phyloP scores from a whole-genome alignment of 2,329 filamentous ascomycete species.

The Fusarium nisikadoi region DNA sequence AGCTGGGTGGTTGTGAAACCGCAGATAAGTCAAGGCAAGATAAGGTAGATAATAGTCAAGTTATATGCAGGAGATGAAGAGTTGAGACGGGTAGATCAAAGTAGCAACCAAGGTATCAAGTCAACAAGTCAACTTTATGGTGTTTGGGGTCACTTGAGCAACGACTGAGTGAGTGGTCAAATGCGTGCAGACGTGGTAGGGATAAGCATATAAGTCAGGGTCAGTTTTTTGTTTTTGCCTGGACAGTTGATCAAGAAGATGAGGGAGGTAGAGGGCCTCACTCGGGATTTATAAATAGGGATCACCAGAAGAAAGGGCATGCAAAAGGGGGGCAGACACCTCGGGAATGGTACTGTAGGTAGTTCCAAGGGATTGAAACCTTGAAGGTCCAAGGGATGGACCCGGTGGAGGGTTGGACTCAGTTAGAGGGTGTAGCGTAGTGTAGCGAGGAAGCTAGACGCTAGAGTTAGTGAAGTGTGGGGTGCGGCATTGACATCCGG shows the following conservation, averaged over 20 bases:
- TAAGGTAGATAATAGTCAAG: background rate
- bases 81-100: background rate
- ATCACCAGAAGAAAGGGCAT: slow-evolving; percentile 2
- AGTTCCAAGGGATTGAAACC: slow-evolving; percentile 30
- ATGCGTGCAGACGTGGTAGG: slow-evolving; percentile 33
- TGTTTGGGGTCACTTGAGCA: slow-evolving; percentile 28
- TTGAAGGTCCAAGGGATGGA: slow-evolving; percentile 11
- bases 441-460: background rate
- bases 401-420: background rate
- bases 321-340: slow-evolving; percentile 26
- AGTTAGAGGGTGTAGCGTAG: slow-evolving; percentile 5
- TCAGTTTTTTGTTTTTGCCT: slow-evolving; percentile 8
- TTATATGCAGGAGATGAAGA: background rate
- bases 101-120: background rate
- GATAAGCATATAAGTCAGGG: slow-evolving; percentile 21
- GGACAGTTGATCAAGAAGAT: slow-evolving; percentile 14
- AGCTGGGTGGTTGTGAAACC: slow-evolving; percentile 8
- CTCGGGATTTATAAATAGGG: slow-evolving; percentile 26
- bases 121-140: slow-evolving; percentile 1
- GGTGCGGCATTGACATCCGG: slow-evolving; percentile 40
- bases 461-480: slow-evolving; percentile 25
- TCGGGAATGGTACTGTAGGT: slow-evolving; percentile 13
- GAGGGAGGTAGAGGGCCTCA: slow-evolving; percentile 15
- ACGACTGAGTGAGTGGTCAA: slow-evolving; percentile 17
- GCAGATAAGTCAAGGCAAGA: slow-evolving; percentile 9